Percentiles rank a stretch among this genome's conserved stretches.
These are phyloP conservation scores for Picochlorum sp. DNA, from an alignment of 139 green algal genomes.

Conservation along the genomic window DNA sequence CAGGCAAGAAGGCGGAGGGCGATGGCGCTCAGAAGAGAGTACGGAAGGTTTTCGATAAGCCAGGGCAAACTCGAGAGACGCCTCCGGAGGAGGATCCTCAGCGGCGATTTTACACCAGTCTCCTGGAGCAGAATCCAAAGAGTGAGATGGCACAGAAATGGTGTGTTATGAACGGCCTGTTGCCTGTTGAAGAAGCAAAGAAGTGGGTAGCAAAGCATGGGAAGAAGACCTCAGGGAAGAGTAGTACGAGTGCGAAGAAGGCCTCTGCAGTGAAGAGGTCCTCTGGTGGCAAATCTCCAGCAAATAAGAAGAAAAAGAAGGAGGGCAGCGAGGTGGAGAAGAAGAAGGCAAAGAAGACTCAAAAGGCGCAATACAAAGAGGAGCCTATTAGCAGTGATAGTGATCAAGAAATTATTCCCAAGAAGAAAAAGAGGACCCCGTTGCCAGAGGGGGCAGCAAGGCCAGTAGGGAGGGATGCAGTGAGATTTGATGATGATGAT, in stretches of 20 bases:
- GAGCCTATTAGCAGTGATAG: too few species aligned
- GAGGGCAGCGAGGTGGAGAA: neutral
- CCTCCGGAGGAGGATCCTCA: constrained; percentile 59
- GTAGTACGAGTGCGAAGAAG: constrained; percentile 1
- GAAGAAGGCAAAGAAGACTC: constrained; percentile 1
- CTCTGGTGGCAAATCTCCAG: neutral
- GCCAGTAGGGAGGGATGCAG: too few species aligned
- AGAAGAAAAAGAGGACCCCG: too few species aligned
- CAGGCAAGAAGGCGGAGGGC: neutral
- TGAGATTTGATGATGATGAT: neutral
- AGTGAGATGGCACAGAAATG: constrained; percentile 68
- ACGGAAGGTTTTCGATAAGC: constrained; percentile 54
- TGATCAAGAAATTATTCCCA: too few species aligned
- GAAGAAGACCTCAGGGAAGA: constrained; percentile 12
- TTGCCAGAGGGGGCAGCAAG: too few species aligned
- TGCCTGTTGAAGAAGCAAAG: constrained; percentile 49
- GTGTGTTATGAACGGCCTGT: constrained; percentile 48
- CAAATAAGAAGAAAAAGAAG: neutral
- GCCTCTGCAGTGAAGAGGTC: constrained; percentile 10
- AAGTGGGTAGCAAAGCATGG: constrained; percentile 24
- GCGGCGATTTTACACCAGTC: constrained; percentile 69
- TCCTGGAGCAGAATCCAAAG: constrained; percentile 56
- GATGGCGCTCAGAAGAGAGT: constrained; percentile 3
- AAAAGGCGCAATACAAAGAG: too few species aligned
- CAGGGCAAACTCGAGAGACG: constrained; percentile 66